Base-by-base conservation (phyloP, 2,329 filamentous ascomycete species). In the Erysiphe pulchra region DNA sequence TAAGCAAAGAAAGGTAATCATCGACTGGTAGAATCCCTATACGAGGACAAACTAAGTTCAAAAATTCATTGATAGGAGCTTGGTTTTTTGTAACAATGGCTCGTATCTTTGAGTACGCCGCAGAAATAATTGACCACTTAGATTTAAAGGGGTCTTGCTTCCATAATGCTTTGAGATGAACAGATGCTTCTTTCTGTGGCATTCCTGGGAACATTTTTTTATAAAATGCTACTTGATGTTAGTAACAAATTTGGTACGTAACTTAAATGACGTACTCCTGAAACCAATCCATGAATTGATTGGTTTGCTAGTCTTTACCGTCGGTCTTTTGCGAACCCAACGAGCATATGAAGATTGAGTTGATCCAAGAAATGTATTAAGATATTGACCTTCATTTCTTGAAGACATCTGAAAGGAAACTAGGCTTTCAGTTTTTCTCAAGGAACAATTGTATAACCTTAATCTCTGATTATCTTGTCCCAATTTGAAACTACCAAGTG, bases 41-140 rank as follows among this genome's bases (percentile, higher is more conserved):
- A n/a, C 41, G 16, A 4, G 50, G 51, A 42, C 45, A 50, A 0
- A 51, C 42, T 12, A 53, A 42, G 13, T 38, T 32, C 3, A 54
- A 42, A 36, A 48, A 55, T 18, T 32, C 16, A 30, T 47, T 39
- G n/a, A 53, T 47, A 3, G 51, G 47, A n/a, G 51, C 48, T 31
- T 46, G 40, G 40, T 40, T 45, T 32, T 52, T 55, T 10, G 48
- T 48, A 28, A 49, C 45, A 13, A 42, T 18, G 36, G 54, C 51
- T 34, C 52, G 49, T 12, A 55, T 53, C 16, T 41, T 44, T n/a
- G 52, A 50, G 44, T 52, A 54, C 8, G 51, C 48, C 13, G 46
- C 47, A 5, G 54, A 53, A 36, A 55, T 20, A 4, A 53, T 51
- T 6, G 47, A 31, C 50, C 52, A 55, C 42, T 52, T 55, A 12